Percentiles rank a stretch among this genome's conserved stretches.
Evolutionary conservation across 805 yeast species (phyloP).

Genomic region (Ogataea glucozyma): DNA sequence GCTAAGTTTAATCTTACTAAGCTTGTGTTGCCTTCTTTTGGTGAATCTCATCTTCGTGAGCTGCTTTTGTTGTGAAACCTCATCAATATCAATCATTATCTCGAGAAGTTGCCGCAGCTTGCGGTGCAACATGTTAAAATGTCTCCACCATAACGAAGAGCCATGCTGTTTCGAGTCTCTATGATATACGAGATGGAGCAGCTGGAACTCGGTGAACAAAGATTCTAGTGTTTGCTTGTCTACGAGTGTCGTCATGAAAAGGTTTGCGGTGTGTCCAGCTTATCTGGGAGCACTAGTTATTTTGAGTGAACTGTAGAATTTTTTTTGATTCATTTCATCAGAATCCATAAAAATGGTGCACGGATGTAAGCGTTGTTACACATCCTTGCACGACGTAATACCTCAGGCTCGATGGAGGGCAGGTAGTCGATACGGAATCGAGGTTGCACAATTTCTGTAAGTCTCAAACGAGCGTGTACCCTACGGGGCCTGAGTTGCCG

Average conservation of each 20-base stretch:
- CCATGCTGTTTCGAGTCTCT: slow-evolving; percentile 78
- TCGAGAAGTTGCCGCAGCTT: slow-evolving; percentile 44
- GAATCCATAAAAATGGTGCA: too few species aligned
- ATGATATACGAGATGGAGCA: slow-evolving; percentile 65
- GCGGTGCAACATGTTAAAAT: slow-evolving; percentile 63
- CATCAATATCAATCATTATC: slow-evolving; percentile 29
- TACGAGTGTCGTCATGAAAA: not conserved
- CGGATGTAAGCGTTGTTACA: too few species aligned
- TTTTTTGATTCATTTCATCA: too few species aligned
- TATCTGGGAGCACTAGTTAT: too few species aligned
- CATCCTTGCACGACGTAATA: too few species aligned
- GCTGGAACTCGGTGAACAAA: slow-evolving; percentile 50
- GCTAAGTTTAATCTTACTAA: slow-evolving; percentile 14
- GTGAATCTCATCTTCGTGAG: slow-evolving; percentile 14
- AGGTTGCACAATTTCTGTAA: too few species aligned
- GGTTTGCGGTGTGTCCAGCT: too few species aligned
- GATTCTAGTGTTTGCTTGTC: not conserved
- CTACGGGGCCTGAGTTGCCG: too few species aligned
- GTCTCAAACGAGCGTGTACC: too few species aligned
- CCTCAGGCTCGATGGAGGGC: too few species aligned
- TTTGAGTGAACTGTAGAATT: too few species aligned
- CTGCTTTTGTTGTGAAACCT: slow-evolving; percentile 13
- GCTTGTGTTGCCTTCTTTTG: slow-evolving; percentile 8
- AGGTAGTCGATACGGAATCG: too few species aligned
- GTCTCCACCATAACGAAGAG: slow-evolving; percentile 74